Evolutionary conservation across 2,329 filamentous ascomycete genomes (phyloP), one percentile per base, ranked within the genome.

Genomic region (Harringtonia aguacate): DNA sequence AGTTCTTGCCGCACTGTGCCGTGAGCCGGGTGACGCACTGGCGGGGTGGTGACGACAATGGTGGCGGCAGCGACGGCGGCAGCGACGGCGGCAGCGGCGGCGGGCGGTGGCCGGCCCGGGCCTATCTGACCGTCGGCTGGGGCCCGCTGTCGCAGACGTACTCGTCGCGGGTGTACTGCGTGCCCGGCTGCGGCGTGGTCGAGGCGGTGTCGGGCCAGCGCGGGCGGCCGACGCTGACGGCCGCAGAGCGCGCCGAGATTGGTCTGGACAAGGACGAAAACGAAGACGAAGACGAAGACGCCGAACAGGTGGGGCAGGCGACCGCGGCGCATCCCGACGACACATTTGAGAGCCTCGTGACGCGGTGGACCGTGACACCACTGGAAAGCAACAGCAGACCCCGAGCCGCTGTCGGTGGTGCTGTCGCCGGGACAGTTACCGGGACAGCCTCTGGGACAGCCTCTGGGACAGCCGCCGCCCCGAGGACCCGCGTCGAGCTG

Each of bases 1-100:
- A 70, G 52, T 98, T 97, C 70, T 77, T 98, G n/a, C 92, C 92
- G 12, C 95, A 94, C 73, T 94, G 90, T 66, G 75, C 77, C 36
- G 70, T 70, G 37, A 89, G 85, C 31, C 74, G 71, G 48, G 87
- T 97, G 34, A 95, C 87, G 1, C 45, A 43, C 2, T 87, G 83
- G 75, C 82, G 85, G 1, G 8, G 17, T 4, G 28, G 13, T 14
- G 18, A n/a, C 8, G 18, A 9, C 4, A n/a, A 7, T 8, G 8
- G 7, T 9, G 5, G n/a, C n/a, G n/a, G n/a, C n/a, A n/a, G n/a
- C n/a, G n/a, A n/a, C 22, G 15, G 2, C 18, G 3, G 3, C 30
- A 4, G 7, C 46, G 4, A 10, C 34, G 9, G 13, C 46, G 8
- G 3, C 13, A 68, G 76, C 9, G 69, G 76, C 56, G 48, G 64